Evolutionary conservation across 108 stramenopile genomes (phyloP).

Genomic region (Bacterosira constricta): DNA sequence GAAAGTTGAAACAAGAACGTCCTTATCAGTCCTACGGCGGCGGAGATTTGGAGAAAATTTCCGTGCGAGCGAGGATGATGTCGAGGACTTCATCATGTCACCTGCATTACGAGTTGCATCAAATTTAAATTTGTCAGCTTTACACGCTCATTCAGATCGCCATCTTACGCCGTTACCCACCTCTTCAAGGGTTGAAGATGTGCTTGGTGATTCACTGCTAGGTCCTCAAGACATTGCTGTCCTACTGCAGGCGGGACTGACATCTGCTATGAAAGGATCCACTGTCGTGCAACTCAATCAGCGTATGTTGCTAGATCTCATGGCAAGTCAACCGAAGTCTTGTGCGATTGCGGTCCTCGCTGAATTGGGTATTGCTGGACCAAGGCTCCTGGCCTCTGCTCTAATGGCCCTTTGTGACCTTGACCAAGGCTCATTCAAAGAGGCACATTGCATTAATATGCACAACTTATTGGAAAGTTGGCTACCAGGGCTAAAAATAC

Average conservation of each 20-base stretch:
- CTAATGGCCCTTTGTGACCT: constrained; percentile 77
- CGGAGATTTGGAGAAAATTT: constrained; percentile 47
- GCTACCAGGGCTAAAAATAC: constrained; percentile 83
- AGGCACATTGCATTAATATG: constrained; percentile 77
- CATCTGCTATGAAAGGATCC: constrained; percentile 85
- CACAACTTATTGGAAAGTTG: constrained; percentile 81
- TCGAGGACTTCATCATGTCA: constrained; percentile 54
- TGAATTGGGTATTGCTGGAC: constrained; percentile 82
- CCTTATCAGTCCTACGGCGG: constrained; percentile 19
- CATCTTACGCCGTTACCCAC: neutral
- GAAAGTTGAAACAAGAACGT: constrained; percentile 31
- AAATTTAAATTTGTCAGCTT: constrained; percentile 33
- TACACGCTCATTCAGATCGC: neutral
- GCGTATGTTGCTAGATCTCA: constrained; percentile 88
- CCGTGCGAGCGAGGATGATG: constrained; percentile 47
- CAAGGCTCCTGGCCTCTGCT: constrained; percentile 75
- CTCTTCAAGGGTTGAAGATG: constrained; percentile 46
- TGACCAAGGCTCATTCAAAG: constrained; percentile 84
- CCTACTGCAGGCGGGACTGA: constrained; percentile 87
- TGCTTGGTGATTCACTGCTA: constrained; percentile 87
- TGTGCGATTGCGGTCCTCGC: constrained; percentile 89
- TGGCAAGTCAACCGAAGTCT: constrained; percentile 81
- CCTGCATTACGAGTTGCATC: constrained; percentile 80
- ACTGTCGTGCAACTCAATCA: constrained; percentile 93
- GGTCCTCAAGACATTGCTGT: constrained; percentile 90